These are phyloP conservation scores for Cutaneotrichosporon cutaneum DNA, from an alignment of 1,284 basidiomycete species.

Conservation along the genomic window DNA sequence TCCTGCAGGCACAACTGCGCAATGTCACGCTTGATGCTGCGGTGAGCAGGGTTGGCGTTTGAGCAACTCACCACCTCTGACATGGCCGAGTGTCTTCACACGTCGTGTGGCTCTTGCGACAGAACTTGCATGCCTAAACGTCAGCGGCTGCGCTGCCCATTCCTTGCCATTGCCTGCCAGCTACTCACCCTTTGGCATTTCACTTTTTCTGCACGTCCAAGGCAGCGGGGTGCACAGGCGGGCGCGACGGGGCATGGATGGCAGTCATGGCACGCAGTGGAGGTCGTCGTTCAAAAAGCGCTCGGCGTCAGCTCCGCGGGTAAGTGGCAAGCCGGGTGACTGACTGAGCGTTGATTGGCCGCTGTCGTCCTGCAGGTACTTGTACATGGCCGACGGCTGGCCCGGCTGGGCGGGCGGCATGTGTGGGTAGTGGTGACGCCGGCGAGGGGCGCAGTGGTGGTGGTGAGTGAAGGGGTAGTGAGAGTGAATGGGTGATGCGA, in stretches of 20 bases:
- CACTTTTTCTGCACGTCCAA: conserved; percentile 21
- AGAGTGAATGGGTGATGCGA: not conserved
- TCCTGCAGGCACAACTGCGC: conserved; percentile 24
- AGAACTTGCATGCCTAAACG: conserved; percentile 27
- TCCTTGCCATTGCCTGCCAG: not conserved
- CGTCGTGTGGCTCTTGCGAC: conserved; percentile 26
- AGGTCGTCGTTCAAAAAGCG: not conserved
- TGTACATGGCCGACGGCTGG: conserved; percentile 21
- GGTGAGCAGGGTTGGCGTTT: not conserved
- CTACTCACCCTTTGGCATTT: conserved; percentile 25
- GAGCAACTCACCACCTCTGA: conserved; percentile 22
- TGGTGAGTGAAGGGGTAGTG: not conserved
- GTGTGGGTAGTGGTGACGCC: not conserved
- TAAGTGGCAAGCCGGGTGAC: not conserved
- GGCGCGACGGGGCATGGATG: not conserved
- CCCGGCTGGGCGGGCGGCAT: not conserved
- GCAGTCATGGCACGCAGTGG: not conserved
- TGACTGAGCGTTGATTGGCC: conserved; percentile 22
- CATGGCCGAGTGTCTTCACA: conserved; percentile 27
- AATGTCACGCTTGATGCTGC: conserved; percentile 27
- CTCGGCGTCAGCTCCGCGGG: not conserved
- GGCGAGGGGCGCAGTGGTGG: not conserved
- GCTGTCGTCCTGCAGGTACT: conserved; percentile 26
- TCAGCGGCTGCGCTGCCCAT: conserved; percentile 1
- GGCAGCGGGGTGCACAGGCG: too few relatives aligned